Evolutionary conservation across 179 eudicot genomes (phyloP).

Genomic region (Beta macrorhiza): DNA sequence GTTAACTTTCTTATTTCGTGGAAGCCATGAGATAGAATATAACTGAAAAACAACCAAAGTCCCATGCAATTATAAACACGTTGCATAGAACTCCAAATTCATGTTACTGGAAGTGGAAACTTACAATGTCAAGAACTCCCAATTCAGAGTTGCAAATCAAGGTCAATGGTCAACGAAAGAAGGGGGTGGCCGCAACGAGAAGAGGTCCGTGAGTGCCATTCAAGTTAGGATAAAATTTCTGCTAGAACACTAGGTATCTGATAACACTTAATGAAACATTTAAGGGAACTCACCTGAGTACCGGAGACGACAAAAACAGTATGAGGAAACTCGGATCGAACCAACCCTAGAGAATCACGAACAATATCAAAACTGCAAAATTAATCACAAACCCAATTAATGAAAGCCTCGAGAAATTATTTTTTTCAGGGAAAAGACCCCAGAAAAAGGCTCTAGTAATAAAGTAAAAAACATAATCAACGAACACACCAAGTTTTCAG

Average conservation of each 20-base stretch:
- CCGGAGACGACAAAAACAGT: constrained; percentile 76
- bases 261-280: background rate
- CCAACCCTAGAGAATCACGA: constrained; percentile 76
- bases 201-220: background rate
- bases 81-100: too few relatives aligned
- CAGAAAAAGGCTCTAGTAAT: background rate
- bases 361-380: constrained; percentile 76
- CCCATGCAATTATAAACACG: too few relatives aligned
- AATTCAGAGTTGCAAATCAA: too few relatives aligned
- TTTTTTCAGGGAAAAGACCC: background rate
- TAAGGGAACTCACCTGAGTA: constrained; percentile 64
- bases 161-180: too few relatives aligned
- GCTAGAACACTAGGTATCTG: background rate
- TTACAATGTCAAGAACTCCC: too few relatives aligned
- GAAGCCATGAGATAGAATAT: too few relatives aligned
- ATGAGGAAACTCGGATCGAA: constrained; percentile 88
- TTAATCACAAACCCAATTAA: constrained; percentile 5
- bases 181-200: too few relatives aligned
- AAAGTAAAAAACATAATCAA: background rate
- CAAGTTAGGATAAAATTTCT: background rate
- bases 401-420: background rate
- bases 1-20: too few relatives aligned
- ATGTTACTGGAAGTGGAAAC: too few relatives aligned
- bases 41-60: too few relatives aligned
- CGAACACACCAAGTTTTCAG: background rate